Base-by-base conservation (phyloP, 1,284 basidiomycete species). In the Sanghuangporus weigelae region DNA sequence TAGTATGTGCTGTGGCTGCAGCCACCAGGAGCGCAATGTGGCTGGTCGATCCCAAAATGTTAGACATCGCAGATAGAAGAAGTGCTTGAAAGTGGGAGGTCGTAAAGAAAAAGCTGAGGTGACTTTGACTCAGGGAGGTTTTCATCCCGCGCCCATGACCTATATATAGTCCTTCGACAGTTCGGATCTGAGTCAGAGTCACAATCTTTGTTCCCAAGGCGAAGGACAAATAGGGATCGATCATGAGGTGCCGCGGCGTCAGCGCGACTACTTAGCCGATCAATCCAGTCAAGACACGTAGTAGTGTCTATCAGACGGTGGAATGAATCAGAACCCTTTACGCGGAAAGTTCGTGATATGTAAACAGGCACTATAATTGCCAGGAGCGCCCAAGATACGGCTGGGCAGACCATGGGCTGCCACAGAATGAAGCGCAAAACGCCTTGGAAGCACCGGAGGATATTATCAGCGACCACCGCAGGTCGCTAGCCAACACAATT, bases 1-100 rank as follows among this genome's bases (percentile, higher is more conserved):
- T 56, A 49, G 60, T 50, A 31, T 64, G 63, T 8, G 57, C 57
- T 10, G 59, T 42, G 31, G 38, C 57, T 21, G 63, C 58, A 39
- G 58, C 51, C 7, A 60, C 31, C 19, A 64, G 58, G 2, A 60
- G 21, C 10, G 38, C 31, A 16, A 60, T 31, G 19, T 60, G 58
- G 23, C 42, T 35, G 48, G 38, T 7, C 35, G 23, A 40, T 19
- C 35, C 48, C 21, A 40, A 19, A 21, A 51, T 21, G 8, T 19
- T 26, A 19, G 49, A 19, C 58, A 60, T 60, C 12, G 49, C n/a
- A 2, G 49, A 39, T n/a, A 19, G 31, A 3, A 49, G 36, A 39
- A 16, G 40, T n/a, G 44, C 49, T 21, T 16, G 46, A 23, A 11
- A 26, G 38, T 40, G 8, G 35, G 6, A 11, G 55, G 6, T 11